These are phyloP conservation scores for Tricholoma flavovirens DNA, from an alignment of 768 basidiomycete species.

Conservation along the genomic window DNA sequence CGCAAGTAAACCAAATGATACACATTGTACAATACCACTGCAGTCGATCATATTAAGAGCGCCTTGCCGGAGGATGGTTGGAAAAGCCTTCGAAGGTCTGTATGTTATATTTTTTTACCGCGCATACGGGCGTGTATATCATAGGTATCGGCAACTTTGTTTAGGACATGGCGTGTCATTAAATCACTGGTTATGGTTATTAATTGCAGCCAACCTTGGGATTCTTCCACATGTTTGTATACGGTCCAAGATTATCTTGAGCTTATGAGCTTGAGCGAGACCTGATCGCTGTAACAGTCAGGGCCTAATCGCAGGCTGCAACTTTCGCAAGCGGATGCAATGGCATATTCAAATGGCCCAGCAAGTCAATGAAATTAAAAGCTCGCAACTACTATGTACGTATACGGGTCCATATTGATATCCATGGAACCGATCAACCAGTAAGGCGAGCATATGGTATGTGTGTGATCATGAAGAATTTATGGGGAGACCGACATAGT, in stretches of 20 bases:
- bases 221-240: too few relatives aligned
- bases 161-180: too few relatives aligned
- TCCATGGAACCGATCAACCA: neutral
- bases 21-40: neutral
- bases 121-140: too few relatives aligned
- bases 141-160: too few relatives aligned
- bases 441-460: neutral
- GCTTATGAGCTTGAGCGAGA: too few relatives aligned
- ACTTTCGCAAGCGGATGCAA: neutral
- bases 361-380: neutral
- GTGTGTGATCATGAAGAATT: neutral
- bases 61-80: neutral
- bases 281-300: too few relatives aligned
- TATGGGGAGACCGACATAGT: neutral
- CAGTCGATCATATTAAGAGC: neutral
- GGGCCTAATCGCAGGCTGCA: too few relatives aligned
- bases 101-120: too few relatives aligned
- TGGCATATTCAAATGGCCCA: neutral
- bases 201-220: too few relatives aligned
- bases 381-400: neutral
- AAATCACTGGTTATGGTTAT: too few relatives aligned
- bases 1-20: slow-evolving; percentile 4
- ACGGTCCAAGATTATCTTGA: too few relatives aligned
- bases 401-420: neutral
- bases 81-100: too few relatives aligned